Evolutionary conservation across 2,329 filamentous ascomycete genomes (phyloP).

Genomic region (Phaeomoniella chlamydospora): DNA sequence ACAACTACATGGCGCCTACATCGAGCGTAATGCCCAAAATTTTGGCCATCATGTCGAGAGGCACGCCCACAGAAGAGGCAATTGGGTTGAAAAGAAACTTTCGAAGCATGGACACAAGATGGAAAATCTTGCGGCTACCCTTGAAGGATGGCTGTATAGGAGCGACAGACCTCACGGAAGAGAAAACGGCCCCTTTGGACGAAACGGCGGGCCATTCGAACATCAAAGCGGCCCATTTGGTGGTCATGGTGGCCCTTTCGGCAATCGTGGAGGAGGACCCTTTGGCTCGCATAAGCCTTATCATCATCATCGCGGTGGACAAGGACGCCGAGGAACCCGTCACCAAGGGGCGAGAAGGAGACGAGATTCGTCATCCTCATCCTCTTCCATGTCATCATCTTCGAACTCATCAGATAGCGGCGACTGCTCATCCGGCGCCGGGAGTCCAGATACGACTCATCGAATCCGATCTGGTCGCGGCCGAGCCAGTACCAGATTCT

Average conservation of each 20-base stretch:
- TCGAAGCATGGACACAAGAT: background rate
- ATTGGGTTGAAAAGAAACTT: background rate
- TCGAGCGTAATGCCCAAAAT: constrained; percentile 22
- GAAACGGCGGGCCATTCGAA: background rate
- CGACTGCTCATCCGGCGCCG: too few relatives aligned
- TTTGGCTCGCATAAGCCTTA: background rate
- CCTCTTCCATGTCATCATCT: background rate
- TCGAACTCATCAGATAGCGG: too few relatives aligned
- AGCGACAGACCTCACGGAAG: too few relatives aligned
- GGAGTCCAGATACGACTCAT: too few relatives aligned
- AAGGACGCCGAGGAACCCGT: background rate
- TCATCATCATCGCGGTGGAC: constrained; percentile 1
- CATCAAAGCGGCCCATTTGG: background rate
- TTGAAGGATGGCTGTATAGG: background rate
- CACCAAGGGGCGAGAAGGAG: background rate
- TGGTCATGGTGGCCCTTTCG: background rate
- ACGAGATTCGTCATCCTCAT: background rate
- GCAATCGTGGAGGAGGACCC: background rate
- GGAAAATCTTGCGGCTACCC: background rate
- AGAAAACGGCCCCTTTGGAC: background rate
- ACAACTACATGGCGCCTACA: constrained; percentile 19
- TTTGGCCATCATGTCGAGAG: constrained; percentile 22
- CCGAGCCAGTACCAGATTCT: too few relatives aligned
- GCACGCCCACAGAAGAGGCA: constrained; percentile 14
- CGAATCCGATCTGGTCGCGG: too few relatives aligned